These are phyloP conservation scores for Neobulgaria alba DNA, from an alignment of 2,329 filamentous ascomycete species.

Conservation along the genomic window DNA sequence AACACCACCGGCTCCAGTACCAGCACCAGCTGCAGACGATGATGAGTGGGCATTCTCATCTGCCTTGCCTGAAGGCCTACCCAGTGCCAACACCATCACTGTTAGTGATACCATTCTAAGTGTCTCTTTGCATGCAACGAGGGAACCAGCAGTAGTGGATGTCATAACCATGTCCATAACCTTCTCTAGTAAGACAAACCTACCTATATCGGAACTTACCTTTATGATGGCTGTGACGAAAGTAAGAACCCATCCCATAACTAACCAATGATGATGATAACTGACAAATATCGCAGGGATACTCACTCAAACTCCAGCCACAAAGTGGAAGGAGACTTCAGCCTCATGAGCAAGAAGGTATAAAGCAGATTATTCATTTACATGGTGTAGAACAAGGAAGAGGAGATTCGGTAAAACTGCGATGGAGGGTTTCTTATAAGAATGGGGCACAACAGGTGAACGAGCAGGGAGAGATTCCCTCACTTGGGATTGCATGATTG, in stretches of 20 bases:
- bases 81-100: slow-evolving; percentile 44
- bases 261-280: background rate
- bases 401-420: slow-evolving; percentile 75
- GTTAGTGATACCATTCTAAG: slow-evolving; percentile 64
- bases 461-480: slow-evolving; percentile 78
- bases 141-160: slow-evolving; percentile 34
- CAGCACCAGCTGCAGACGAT: slow-evolving; percentile 51
- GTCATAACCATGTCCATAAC: slow-evolving; percentile 62
- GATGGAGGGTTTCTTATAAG: slow-evolving; percentile 80
- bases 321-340: slow-evolving; percentile 72
- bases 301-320: slow-evolving; percentile 71
- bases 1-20: slow-evolving; percentile 25
- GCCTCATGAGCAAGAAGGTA: slow-evolving; percentile 61
- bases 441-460: slow-evolving; percentile 57
- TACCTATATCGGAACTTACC: slow-evolving; percentile 69
- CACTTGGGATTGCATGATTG: slow-evolving; percentile 61
- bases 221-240: slow-evolving; percentile 93
- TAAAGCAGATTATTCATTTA: slow-evolving; percentile 74
- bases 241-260: too few relatives aligned
- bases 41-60: slow-evolving; percentile 95
- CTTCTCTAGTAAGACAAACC: slow-evolving; percentile 74
- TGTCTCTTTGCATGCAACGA: slow-evolving; percentile 63
- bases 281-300: slow-evolving; percentile 50
- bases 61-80: slow-evolving; percentile 57
- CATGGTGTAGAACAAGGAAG: slow-evolving; percentile 62